Evolutionary conservation across 1,139 yeast genomes (phyloP).

Genomic region (Nakaseomyces sp.): DNA sequence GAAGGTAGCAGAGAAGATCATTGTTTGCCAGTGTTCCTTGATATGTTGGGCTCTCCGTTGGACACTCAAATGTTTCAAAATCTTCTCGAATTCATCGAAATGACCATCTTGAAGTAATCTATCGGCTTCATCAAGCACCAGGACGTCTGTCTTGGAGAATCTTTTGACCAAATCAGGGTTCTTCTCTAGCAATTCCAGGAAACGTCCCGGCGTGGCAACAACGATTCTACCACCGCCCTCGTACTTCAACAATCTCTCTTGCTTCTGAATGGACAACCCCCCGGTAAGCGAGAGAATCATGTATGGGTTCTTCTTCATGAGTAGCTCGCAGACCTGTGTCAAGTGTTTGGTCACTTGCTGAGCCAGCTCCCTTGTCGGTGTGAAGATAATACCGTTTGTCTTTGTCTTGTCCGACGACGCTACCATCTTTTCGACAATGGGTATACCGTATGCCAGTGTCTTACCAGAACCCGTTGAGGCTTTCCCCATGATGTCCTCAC

Average conservation of each 20-base stretch:
- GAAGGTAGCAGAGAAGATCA: conserved; percentile 92
- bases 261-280: conserved; percentile 89
- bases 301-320: conserved; percentile 55
- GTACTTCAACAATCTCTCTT: conserved; percentile 63
- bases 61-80: conserved; percentile 47
- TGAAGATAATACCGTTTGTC: conserved; percentile 75
- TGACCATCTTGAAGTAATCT: conserved; percentile 92
- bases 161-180: conserved; percentile 45
- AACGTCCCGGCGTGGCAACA: conserved; percentile 95
- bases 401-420: conserved; percentile 20
- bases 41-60: conserved; percentile 16
- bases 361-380: conserved; percentile 95
- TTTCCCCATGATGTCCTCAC: conserved; percentile 82
- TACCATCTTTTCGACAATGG: conserved; percentile 67
- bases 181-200: conserved; percentile 69
- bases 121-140: conserved; percentile 97
- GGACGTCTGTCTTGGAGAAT: conserved; percentile 54
- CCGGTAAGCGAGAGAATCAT: conserved; percentile 79
- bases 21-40: conserved; percentile 65
- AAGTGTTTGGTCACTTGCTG: conserved; percentile 86
- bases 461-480: conserved; percentile 99
- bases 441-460: conserved; percentile 90
- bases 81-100: conserved; percentile 83
- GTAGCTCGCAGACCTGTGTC: conserved; percentile 32
- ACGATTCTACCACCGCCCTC: conserved; percentile 62